Conservation (phyloP, 495 filamentous ascomycete genomes). For the Terfezia claveryi region DNA sequence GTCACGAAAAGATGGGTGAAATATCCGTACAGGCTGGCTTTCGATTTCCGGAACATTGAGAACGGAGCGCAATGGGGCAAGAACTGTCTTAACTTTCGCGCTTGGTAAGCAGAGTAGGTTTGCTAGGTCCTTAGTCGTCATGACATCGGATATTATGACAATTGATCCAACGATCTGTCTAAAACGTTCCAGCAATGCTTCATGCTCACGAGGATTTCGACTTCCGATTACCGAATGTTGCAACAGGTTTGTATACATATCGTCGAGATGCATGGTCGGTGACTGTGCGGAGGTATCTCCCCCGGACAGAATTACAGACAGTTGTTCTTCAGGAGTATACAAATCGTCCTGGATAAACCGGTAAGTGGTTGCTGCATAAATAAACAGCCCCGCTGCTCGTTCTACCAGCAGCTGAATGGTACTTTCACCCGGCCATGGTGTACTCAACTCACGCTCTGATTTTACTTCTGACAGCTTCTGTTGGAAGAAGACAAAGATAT, state of each 20-base stretch:
- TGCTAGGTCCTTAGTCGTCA: constrained; percentile 7
- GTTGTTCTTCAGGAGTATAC: constrained; percentile 2
- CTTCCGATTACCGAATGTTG: not conserved
- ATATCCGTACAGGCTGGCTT: constrained; percentile 8
- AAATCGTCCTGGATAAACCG: constrained; percentile 16
- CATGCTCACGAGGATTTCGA: constrained; percentile 3
- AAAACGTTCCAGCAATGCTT: constrained; percentile 8
- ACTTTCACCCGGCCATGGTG: constrained; percentile 23
- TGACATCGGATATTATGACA: constrained; percentile 10
- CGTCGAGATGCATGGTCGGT: not conserved
- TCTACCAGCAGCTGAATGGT: constrained; percentile 20
- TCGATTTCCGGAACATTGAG: constrained; percentile 10
- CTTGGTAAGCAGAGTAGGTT: constrained; percentile 2
- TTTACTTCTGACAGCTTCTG: not conserved
- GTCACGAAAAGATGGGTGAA: constrained; percentile 18
- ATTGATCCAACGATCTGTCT: constrained; percentile 20
- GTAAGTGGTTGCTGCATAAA: constrained; percentile 25
- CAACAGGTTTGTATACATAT: constrained; percentile 7
- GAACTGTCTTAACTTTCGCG: constrained; percentile 1
- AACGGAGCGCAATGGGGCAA: constrained; percentile 18
- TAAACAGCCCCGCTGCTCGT: constrained; percentile 24
- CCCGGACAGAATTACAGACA: constrained; percentile 14
- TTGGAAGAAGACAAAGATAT: not conserved
- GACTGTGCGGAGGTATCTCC: not conserved
- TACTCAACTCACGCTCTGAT: not conserved